Percentiles rank a stretch among this genome's conserved stretches.
phyloP scores from a whole-genome alignment of 805 yeast species.

The Starmerella bombicola region DNA sequence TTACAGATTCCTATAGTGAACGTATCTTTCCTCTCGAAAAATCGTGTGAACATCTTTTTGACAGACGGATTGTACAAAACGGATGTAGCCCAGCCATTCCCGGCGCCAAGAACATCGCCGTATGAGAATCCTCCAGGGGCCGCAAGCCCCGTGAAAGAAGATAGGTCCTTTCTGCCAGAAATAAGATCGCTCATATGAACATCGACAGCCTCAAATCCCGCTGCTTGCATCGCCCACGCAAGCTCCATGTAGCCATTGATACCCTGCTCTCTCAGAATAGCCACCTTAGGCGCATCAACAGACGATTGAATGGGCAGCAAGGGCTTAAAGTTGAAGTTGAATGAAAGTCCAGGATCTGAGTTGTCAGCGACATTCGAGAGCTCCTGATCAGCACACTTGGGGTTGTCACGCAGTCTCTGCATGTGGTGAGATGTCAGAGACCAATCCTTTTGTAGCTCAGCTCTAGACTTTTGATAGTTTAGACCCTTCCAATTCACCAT shows the following conservation, averaged over 20 bases:
- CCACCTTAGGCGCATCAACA: slow-evolving; percentile 58
- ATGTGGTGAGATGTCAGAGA: slow-evolving; percentile 74
- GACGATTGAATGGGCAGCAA: slow-evolving; percentile 26
- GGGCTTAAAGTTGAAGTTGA: slow-evolving; percentile 60
- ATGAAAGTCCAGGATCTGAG: slow-evolving; percentile 78
- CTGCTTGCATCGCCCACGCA: slow-evolving; percentile 93
- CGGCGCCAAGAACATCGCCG: slow-evolving; percentile 98
- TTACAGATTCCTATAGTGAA: slow-evolving; percentile 98
- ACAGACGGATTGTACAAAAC: slow-evolving; percentile 72
- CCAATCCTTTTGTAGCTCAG: slow-evolving; percentile 72
- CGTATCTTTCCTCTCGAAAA: slow-evolving; percentile 82
- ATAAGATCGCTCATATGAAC: slow-evolving; percentile 93
- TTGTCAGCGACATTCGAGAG: slow-evolving; percentile 62
- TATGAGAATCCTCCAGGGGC: slow-evolving; percentile 99
- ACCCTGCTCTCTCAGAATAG: slow-evolving; percentile 95
- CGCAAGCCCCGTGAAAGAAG: slow-evolving; percentile 77
- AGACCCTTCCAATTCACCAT: slow-evolving; percentile 35
- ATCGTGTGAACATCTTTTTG: slow-evolving; percentile 59
- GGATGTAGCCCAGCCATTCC: slow-evolving; percentile 98
- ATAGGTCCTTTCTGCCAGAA: slow-evolving; percentile 52
- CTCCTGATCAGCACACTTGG: slow-evolving; percentile 80
- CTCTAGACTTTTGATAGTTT: slow-evolving; percentile 43
- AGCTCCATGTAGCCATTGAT: slow-evolving; percentile 96
- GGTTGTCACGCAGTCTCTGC: slow-evolving; percentile 90
- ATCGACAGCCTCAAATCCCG: slow-evolving; percentile 88